phyloP scores from a whole-genome alignment of 2,329 filamentous ascomycete genomes.

The Orbilia brochopaga region DNA sequence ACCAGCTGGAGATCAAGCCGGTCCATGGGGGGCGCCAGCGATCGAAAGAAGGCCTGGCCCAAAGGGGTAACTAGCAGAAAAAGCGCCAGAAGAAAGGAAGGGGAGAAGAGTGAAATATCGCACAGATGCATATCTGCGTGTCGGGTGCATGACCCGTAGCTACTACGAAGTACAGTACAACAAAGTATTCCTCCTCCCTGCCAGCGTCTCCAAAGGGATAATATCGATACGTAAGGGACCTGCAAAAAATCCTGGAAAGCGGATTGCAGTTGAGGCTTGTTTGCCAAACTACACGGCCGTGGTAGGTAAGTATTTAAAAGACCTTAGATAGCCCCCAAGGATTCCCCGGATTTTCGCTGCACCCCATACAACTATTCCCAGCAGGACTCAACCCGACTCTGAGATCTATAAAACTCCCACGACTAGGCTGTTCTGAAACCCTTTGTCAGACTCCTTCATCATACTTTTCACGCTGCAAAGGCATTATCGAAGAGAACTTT shows the following conservation, averaged over 20 bases:
- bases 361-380: conserved; percentile 25
- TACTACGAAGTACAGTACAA: no score
- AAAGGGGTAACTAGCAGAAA: neutral
- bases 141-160: conserved; percentile 7
- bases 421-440: neutral
- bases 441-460: neutral
- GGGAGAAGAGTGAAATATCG: neutral
- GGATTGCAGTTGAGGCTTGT: neutral
- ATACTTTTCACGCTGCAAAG: neutral
- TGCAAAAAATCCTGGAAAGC: conserved; percentile 17
- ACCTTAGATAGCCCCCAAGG: conserved; percentile 17
- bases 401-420: neutral
- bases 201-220: conserved; percentile 36
- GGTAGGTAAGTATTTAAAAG: conserved; percentile 42
- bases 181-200: conserved; percentile 19
- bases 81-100: neutral
- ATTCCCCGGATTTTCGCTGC: conserved; percentile 49
- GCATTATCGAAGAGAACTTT: neutral
- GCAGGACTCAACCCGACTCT: no score
- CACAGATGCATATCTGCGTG: conserved; percentile 7
- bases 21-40: neutral
- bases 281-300: neutral
- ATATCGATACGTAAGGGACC: neutral
- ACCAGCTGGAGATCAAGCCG: neutral
- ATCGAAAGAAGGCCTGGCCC: neutral